These are phyloP conservation scores for Curvularia spicifera DNA, from an alignment of 2,329 filamentous ascomycete species.

Conservation along the genomic window DNA sequence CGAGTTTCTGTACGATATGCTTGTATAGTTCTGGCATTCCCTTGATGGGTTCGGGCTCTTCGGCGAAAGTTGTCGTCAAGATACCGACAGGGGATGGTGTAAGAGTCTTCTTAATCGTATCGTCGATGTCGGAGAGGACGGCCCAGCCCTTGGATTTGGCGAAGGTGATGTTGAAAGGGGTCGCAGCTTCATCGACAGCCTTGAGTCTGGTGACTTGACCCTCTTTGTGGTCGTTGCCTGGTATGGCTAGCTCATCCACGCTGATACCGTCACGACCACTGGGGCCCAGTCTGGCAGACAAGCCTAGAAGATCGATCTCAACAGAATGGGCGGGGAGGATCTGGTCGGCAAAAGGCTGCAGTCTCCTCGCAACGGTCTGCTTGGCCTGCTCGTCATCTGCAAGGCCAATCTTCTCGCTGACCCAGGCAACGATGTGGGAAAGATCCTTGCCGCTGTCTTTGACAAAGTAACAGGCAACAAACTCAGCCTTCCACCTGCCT, in stretches of 20 bases:
- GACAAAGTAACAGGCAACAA: constrained; percentile 81
- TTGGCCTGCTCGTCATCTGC: constrained; percentile 58
- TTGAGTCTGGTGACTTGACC: constrained; percentile 40
- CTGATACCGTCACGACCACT: constrained; percentile 75
- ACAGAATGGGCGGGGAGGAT: constrained; percentile 74
- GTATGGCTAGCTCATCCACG: constrained; percentile 62
- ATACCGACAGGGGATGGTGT: constrained; percentile 83
- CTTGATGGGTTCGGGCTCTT: constrained; percentile 70
- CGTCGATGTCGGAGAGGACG: constrained; percentile 88
- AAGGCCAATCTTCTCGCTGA: constrained; percentile 73
- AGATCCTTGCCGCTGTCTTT: constrained; percentile 71
- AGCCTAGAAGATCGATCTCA: constrained; percentile 63
- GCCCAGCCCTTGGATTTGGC: constrained; percentile 81
- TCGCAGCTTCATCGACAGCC: constrained; percentile 47
- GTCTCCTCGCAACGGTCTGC: constrained; percentile 67
- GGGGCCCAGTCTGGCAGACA: constrained; percentile 63
- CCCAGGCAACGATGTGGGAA: constrained; percentile 70
- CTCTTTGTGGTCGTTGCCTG: constrained; percentile 52
- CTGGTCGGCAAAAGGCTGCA: constrained; percentile 79
- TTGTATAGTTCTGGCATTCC: constrained; percentile 88
- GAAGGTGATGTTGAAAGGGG: constrained; percentile 73
- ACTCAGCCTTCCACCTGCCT: constrained; percentile 77
- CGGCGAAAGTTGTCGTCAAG: constrained; percentile 81
- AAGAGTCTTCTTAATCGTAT: constrained; percentile 91
- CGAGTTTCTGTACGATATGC: constrained; percentile 62